Evolutionary conservation across 1,284 basidiomycete genomes (phyloP).

Genomic region (Melampsora americana): DNA sequence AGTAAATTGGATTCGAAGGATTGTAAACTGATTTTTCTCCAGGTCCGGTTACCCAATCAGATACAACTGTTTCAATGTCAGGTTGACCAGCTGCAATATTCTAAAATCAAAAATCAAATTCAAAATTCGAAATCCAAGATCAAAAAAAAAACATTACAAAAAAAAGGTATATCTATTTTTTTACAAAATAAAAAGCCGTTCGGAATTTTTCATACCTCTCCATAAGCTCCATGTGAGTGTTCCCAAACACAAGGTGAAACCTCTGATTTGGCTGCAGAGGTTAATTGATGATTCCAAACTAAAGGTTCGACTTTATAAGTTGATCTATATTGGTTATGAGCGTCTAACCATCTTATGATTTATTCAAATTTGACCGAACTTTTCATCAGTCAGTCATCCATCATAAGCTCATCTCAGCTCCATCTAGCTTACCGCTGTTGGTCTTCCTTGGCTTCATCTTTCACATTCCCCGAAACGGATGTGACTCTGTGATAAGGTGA

Average conservation of each 20-base stretch:
- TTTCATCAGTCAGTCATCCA: background rate
- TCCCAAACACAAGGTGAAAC: conserved; percentile 25
- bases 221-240: conserved; percentile 16
- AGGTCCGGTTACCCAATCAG: conserved; percentile 28
- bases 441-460: background rate
- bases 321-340: conserved; percentile 19
- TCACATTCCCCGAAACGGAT: background rate
- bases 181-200: too few relatives aligned
- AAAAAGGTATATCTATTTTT: too few relatives aligned
- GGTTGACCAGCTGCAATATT: conserved; percentile 17
- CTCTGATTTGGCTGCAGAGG: conserved; percentile 9
- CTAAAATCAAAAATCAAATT: conserved; percentile 3
- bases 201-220: conserved; percentile 17
- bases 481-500: too few relatives aligned
- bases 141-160: too few relatives aligned
- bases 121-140: background rate
- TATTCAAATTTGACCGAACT: background rate
- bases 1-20: conserved; percentile 12
- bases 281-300: conserved; percentile 15
- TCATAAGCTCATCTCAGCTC: background rate
- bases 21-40: conserved; percentile 32
- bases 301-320: conserved; percentile 19
- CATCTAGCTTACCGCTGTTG: background rate
- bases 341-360: conserved; percentile 19
- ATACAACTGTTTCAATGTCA: conserved; percentile 15